phyloP scores from a whole-genome alignment of 164 flowering plant genomes.

The Nelumbo lutea region DNA sequence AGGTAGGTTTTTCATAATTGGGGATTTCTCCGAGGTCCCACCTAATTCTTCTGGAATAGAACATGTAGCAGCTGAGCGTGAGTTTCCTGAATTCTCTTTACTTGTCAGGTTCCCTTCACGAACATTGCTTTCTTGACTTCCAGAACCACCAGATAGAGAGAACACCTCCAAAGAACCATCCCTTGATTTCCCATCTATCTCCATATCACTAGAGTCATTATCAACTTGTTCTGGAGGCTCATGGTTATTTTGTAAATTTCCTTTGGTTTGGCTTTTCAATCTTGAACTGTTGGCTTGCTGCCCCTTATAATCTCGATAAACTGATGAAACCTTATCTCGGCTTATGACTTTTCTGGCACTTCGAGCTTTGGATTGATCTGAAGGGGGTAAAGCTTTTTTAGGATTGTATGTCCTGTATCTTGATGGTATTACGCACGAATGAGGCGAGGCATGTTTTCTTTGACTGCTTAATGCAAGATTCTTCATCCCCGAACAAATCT shows the following conservation, averaged over 20 bases:
- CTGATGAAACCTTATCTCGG: conserved; percentile 23
- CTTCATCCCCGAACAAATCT: conserved; percentile 51
- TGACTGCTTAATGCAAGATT: conserved; percentile 51
- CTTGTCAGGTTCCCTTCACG: conserved; percentile 9
- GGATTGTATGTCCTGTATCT: conserved; percentile 12
- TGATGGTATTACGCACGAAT: conserved; percentile 18
- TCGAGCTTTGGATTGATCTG: conserved; percentile 26
- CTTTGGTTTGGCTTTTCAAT: conserved; percentile 20
- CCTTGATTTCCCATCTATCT: conserved; percentile 35
- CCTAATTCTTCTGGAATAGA: neutral
- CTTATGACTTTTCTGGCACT: conserved; percentile 30
- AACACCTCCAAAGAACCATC: conserved; percentile 21
- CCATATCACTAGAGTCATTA: conserved; percentile 32
- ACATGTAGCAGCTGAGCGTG: conserved; percentile 1
- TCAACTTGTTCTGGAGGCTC: conserved; percentile 12
- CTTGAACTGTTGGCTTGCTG: conserved; percentile 16
- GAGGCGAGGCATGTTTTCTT: conserved; percentile 28
- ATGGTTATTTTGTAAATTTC: conserved; percentile 4
- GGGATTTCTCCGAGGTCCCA: conserved; percentile 3
- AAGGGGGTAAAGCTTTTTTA: conserved; percentile 18
- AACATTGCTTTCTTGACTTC: conserved; percentile 14
- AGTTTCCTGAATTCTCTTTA: neutral
- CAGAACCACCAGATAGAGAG: conserved; percentile 16
- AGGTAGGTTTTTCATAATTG: conserved; percentile 7
- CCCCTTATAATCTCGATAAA: conserved; percentile 18